Evolutionary conservation across 257 asterid species (phyloP).

Genomic region (Rehmannia glutinosa): DNA sequence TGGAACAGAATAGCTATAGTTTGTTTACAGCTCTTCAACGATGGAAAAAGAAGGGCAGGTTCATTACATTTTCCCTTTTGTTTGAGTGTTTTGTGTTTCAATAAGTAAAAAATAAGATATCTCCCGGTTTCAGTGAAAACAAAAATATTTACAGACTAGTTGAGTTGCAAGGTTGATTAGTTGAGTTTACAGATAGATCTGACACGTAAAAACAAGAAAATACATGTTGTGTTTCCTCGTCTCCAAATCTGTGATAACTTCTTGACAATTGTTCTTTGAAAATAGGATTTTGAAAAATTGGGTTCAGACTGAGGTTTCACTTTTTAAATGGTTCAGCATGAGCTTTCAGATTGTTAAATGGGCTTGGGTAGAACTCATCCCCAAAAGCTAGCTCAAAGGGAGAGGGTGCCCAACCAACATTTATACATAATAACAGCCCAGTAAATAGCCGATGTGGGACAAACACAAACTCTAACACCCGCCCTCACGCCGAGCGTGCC

Average conservation of each 20-base stretch:
- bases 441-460: too few relatives aligned
- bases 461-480: too few relatives aligned
- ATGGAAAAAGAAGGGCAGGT: neutral
- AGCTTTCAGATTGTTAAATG: too few relatives aligned
- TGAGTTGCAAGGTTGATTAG: neutral
- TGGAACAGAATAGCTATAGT: neutral
- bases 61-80: neutral
- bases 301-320: neutral
- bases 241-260: neutral
- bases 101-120: neutral
- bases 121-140: neutral
- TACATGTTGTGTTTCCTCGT: neutral
- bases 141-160: neutral
- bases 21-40: neutral
- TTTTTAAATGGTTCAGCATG: neutral
- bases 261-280: neutral
- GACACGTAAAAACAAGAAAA: neutral
- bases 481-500: too few relatives aligned
- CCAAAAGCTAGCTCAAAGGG: too few relatives aligned
- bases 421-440: too few relatives aligned
- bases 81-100: neutral
- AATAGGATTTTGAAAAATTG: neutral
- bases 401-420: too few relatives aligned
- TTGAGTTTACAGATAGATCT: neutral
- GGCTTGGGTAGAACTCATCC: too few relatives aligned